Evolutionary conservation across 1,139 yeast genomes (phyloP), one percentile per base, ranked within the genome.

Genomic region (Kurtzmaniella quercitrusa): DNA sequence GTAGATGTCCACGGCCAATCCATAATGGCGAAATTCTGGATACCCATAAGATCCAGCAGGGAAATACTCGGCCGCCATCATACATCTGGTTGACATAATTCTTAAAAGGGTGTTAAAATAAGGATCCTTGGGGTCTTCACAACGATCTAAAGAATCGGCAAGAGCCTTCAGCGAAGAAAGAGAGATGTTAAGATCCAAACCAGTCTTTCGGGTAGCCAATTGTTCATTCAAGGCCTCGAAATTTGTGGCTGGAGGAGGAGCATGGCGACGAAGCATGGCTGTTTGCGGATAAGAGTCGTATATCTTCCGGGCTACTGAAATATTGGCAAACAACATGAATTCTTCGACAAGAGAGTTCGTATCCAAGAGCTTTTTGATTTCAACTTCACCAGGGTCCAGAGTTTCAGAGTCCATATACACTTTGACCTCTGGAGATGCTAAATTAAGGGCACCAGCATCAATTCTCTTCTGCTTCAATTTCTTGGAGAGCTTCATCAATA

Each of bases 31-130:
- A 68, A 89, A 94, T 52, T 94, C 98, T n/a, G 95, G 82, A 57
- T 88, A 88, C 7, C 95, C 88, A 57, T 76, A 88, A 14, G 86
- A 81, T n/a, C 99, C 98, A 0, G 96, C 80, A 7, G 95, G 83
- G 71, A 94, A 94, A 62, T 94, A 94, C 58, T 93, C 98, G 1
- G 99, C 99, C 2, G 98, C 96, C 86, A 90, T 88, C 98, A 94
- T 94, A 68, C 98, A 93, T 58, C 99, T 79, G 0, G 99, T 94
- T 6, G 98, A 94, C 96, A 93, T 86, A 51, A 94, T 93, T 66
- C 99, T 84, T 9, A 93, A 77, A 56, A 94, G 74, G 0, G 98
- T 93, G 65, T 94, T 94, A 76, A 94, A 90, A 59, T 89, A 94
- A 6, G 91, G 85, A 61, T 93, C 98, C 0, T 77, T 59, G 19